These are phyloP conservation scores for Rhododendron vialii DNA, from an alignment of 148 eudicot genomes.

Conservation along the genomic window DNA sequence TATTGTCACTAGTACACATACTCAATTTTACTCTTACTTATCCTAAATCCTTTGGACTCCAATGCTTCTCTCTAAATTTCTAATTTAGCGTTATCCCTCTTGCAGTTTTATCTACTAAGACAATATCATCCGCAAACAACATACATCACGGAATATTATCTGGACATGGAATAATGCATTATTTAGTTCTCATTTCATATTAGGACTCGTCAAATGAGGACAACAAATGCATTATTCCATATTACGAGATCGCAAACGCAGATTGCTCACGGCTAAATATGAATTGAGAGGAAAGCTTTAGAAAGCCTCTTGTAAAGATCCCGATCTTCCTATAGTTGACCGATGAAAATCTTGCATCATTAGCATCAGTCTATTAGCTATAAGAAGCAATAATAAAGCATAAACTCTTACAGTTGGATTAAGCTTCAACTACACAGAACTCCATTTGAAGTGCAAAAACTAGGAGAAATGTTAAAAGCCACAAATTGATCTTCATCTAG, in stretches of 20 bases:
- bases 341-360: neutral
- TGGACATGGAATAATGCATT: no score
- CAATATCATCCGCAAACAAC: no score
- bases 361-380: neutral
- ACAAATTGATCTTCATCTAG: neutral
- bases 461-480: neutral
- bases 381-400: neutral
- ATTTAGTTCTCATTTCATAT: no score
- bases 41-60: no score
- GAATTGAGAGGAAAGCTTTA: neutral
- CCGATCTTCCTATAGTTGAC: neutral
- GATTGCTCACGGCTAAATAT: neutral
- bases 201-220: neutral
- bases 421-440: neutral
- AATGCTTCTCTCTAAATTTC: no score
- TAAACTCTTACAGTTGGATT: neutral
- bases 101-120: no score
- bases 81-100: no score
- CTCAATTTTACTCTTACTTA: no score
- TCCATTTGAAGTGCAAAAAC: neutral
- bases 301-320: neutral
- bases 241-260: neutral
- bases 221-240: neutral
- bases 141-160: no score
- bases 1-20: no score